These are phyloP conservation scores for Tilletia horrida DNA, from an alignment of 1,284 basidiomycete species.

Conservation along the genomic window DNA sequence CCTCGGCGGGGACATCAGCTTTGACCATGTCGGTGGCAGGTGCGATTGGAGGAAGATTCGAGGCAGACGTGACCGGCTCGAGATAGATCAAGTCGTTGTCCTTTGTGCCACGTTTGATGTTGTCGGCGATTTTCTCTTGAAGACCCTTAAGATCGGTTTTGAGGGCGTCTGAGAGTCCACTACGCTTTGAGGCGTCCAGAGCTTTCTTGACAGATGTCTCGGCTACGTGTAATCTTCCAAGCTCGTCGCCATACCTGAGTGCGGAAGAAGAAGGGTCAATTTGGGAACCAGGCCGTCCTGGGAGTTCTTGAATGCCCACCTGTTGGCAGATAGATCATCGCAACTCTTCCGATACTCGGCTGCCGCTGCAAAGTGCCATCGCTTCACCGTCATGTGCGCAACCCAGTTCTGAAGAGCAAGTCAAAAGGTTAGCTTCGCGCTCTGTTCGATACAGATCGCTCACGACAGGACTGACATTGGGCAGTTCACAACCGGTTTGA, in stretches of 20 bases:
- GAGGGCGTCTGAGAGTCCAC: constrained; percentile 61
- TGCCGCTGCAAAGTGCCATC: constrained; percentile 81
- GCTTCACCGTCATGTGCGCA: constrained; percentile 77
- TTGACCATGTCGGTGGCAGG: constrained; percentile 69
- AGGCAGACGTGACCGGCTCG: constrained; percentile 72
- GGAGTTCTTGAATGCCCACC: constrained; percentile 36
- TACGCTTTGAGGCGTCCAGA: constrained; percentile 67
- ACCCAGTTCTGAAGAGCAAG: constrained; percentile 71
- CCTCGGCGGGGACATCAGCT: constrained; percentile 63
- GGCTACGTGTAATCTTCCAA: constrained; percentile 44
- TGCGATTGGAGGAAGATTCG: constrained; percentile 67
- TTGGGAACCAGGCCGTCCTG: background rate
- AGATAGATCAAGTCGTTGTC: constrained; percentile 98
- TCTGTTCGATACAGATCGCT: constrained; percentile 34
- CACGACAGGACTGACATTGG: constrained; percentile 42
- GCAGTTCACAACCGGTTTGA: constrained; percentile 17
- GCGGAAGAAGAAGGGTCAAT: background rate
- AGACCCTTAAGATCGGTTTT: constrained; percentile 61
- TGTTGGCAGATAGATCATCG: constrained; percentile 81
- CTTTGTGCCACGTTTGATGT: constrained; percentile 65
- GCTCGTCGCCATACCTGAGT: constrained; percentile 44
- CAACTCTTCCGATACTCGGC: constrained; percentile 84
- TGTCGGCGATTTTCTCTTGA: constrained; percentile 63
- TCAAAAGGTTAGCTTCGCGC: background rate
- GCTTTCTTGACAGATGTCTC: constrained; percentile 66